Evolutionary conservation across 768 basidiomycete species (phyloP).

Genomic region (Porphyrellus cyaneotinctus): DNA sequence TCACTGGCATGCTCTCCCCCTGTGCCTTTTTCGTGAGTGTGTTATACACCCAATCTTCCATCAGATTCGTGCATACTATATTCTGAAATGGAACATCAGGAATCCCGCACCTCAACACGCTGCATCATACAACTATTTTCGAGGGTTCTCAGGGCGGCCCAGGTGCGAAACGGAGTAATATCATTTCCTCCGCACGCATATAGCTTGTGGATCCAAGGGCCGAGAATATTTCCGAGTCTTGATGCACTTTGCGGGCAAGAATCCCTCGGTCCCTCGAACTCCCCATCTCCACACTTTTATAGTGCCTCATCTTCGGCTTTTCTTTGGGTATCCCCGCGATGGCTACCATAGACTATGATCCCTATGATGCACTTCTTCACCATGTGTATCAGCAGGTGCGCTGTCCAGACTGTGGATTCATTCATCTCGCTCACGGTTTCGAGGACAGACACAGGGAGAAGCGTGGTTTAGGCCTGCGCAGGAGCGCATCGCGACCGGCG

Average conservation of each 20-base stretch:
- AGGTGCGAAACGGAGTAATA: background rate
- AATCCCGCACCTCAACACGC: background rate
- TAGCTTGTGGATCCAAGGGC: background rate
- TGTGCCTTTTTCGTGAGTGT: slow-evolving; percentile 14
- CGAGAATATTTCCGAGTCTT: background rate
- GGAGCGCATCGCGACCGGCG: slow-evolving; percentile 72
- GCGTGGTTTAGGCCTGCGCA: slow-evolving; percentile 84
- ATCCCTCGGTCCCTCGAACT: background rate
- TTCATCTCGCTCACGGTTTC: slow-evolving; percentile 1
- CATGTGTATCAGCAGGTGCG: slow-evolving; percentile 74
- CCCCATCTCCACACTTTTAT: slow-evolving; percentile 11
- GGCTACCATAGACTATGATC: slow-evolving; percentile 66
- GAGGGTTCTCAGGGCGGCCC: slow-evolving; percentile 1
- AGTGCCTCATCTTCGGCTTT: background rate
- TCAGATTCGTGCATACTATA: background rate
- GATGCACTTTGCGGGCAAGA: background rate
- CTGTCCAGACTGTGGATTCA: background rate
- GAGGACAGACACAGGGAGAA: slow-evolving; percentile 67
- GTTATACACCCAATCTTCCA: background rate
- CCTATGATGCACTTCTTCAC: slow-evolving; percentile 75
- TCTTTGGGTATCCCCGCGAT: slow-evolving; percentile 1
- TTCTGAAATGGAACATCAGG: slow-evolving; percentile 10
- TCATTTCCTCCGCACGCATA: background rate
- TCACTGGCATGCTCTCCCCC: background rate
- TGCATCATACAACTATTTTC: background rate